Evolutionary conservation across 164 flowering plant genomes (phyloP).

Genomic region (Magnolia officinalis): DNA sequence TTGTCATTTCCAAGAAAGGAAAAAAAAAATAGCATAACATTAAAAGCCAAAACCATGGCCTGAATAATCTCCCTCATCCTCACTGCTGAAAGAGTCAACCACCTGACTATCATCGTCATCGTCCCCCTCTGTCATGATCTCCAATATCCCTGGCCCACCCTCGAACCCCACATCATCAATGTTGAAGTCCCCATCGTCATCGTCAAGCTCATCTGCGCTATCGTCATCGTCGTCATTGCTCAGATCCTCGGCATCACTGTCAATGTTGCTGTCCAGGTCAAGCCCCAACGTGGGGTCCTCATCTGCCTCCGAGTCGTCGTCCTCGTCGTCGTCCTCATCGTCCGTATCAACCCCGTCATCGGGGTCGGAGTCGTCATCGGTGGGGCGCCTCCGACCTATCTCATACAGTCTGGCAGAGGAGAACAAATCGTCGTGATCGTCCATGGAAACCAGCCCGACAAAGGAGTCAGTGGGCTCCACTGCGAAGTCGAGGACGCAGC

Average conservation of each 20-base stretch:
- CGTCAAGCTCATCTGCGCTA: constrained; percentile 24
- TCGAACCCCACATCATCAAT: constrained; percentile 35
- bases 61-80: constrained; percentile 53
- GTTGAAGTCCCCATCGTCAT: constrained; percentile 23
- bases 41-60: constrained; percentile 36
- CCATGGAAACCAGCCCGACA: constrained; percentile 83
- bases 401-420: constrained; percentile 83
- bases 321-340: constrained; percentile 69
- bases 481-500: constrained; percentile 86
- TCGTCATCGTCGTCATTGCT: constrained; percentile 17
- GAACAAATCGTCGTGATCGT: constrained; percentile 81
- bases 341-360: constrained; percentile 81
- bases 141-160: constrained; percentile 48
- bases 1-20: background rate
- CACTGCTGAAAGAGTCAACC: constrained; percentile 64
- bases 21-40: background rate
- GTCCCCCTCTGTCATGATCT: constrained; percentile 52
- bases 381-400: constrained; percentile 79
- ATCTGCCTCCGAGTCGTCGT: constrained; percentile 55
- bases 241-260: constrained; percentile 46
- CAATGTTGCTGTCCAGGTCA: constrained; percentile 51
- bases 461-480: constrained; percentile 82
- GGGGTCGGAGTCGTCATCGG: constrained; percentile 93
- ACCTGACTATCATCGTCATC: constrained; percentile 52
- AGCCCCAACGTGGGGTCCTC: constrained; percentile 46